phyloP scores from a whole-genome alignment of 768 basidiomycete genomes.

The Mrakia blollopis region DNA sequence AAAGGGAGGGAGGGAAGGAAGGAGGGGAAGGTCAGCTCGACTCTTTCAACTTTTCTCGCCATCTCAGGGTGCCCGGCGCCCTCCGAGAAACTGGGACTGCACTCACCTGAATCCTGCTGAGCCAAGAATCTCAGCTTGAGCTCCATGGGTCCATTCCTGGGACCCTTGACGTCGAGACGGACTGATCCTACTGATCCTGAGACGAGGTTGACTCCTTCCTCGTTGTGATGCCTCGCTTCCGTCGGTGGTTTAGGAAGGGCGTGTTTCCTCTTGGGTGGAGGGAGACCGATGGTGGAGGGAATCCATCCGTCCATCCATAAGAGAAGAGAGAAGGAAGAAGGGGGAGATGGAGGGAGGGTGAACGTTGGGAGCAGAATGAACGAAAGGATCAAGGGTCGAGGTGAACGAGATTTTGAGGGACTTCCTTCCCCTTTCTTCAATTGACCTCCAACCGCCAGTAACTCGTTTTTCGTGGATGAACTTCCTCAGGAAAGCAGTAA shows the following conservation, averaged over 20 bases:
- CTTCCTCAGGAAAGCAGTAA: background rate
- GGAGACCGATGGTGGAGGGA: conserved; percentile 8
- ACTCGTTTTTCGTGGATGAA: background rate
- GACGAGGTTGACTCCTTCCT: conserved; percentile 4
- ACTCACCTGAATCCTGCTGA: conserved; percentile 1
- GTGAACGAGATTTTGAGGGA: background rate
- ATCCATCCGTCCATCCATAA: conserved; percentile 13
- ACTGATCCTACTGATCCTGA: conserved; percentile 14
- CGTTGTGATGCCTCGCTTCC: conserved; percentile 8
- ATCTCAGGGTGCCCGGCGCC: background rate
- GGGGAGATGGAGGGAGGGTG: background rate
- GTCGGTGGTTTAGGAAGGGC: background rate
- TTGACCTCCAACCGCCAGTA: background rate
- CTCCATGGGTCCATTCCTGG: background rate
- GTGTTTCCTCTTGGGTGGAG: background rate
- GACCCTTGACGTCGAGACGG: conserved; percentile 10
- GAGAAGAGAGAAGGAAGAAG: background rate
- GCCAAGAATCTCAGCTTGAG: conserved; percentile 11
- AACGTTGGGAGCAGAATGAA: background rate
- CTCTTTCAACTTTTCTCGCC: background rate
- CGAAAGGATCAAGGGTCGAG: background rate
- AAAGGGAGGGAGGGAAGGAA: background rate
- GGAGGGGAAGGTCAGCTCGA: background rate
- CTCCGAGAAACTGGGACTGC: no score
- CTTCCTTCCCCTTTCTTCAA: no score